phyloP scores from a whole-genome alignment of 179 eudicot genomes.

The Patellifolia procumbens region DNA sequence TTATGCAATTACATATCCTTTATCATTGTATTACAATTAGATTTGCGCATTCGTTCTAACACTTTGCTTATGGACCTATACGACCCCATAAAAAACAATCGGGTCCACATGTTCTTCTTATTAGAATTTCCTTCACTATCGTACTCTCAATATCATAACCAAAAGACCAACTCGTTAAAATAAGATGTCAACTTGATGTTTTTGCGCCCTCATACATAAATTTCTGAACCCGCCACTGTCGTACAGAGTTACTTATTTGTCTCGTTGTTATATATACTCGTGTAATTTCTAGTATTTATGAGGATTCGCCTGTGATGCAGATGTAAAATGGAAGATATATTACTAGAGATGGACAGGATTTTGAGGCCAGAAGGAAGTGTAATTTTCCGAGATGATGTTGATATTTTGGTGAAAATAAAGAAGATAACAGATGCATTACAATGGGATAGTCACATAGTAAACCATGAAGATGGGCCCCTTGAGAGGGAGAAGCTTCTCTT shows the following conservation, averaged over 20 bases:
- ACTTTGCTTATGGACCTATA: too few species aligned
- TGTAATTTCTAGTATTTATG: background rate
- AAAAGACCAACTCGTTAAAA: too few species aligned
- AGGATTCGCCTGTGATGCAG: conserved; percentile 21
- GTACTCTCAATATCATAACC: background rate
- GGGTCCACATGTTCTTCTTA: too few species aligned
- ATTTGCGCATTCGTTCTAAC: background rate
- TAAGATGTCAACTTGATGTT: too few species aligned
- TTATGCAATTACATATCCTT: too few species aligned
- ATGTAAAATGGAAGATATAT: conserved; percentile 67
- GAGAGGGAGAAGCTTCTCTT: conserved; percentile 74
- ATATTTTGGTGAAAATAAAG: conserved; percentile 57
- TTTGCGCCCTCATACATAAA: background rate
- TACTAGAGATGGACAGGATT: conserved; percentile 86
- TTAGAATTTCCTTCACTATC: too few species aligned
- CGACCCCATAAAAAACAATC: background rate
- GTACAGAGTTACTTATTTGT: too few species aligned
- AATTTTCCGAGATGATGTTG: conserved; percentile 76
- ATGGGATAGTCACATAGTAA: conserved; percentile 77
- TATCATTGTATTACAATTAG: too few species aligned
- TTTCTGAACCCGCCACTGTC: background rate
- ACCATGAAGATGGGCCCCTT: conserved; percentile 87
- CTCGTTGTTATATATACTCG: too few species aligned
- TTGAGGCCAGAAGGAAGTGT: conserved; percentile 82
- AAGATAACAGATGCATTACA: conserved; percentile 53